Percentiles rank a stretch among this genome's conserved stretches.
phyloP scores from a whole-genome alignment of 2,329 filamentous ascomycete species.

The Cladosporium sp. region DNA sequence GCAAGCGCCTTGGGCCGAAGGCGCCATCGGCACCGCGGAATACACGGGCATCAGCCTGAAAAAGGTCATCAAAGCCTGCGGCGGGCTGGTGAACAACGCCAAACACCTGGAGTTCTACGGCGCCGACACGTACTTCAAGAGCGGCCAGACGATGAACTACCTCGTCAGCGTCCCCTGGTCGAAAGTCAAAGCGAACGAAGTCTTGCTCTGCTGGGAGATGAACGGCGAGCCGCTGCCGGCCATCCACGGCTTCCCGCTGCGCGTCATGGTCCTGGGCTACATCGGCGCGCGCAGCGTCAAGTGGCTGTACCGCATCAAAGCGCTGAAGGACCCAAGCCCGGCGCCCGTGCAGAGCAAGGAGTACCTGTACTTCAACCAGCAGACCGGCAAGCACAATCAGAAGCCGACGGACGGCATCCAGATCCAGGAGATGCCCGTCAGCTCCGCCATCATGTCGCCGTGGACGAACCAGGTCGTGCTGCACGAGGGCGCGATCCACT shows the following conservation, averaged over 20 bases:
- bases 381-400: slow-evolving; percentile 55
- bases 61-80: slow-evolving; percentile 57
- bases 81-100: slow-evolving; percentile 38
- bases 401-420: slow-evolving; percentile 48
- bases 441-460: slow-evolving; percentile 57
- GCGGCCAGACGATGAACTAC: slow-evolving; percentile 53
- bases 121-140: slow-evolving; percentile 59
- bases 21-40: slow-evolving; percentile 55
- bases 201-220: slow-evolving; percentile 66
- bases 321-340: slow-evolving; percentile 43
- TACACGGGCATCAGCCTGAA: slow-evolving; percentile 56
- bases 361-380: slow-evolving; percentile 57
- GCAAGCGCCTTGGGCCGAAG: slow-evolving; percentile 50
- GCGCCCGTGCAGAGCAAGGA: slow-evolving; percentile 54
- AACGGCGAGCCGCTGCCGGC: slow-evolving; percentile 58
- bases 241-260: slow-evolving; percentile 61
- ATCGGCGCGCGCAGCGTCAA: slow-evolving; percentile 61
- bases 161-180: slow-evolving; percentile 56
- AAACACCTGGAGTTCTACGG: slow-evolving; percentile 55
- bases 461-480: slow-evolving; percentile 48
- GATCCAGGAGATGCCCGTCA: slow-evolving; percentile 64
- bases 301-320: slow-evolving; percentile 56
- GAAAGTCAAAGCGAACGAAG: slow-evolving; percentile 58
- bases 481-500: slow-evolving; percentile 39
- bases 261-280: slow-evolving; percentile 55